phyloP scores from a whole-genome alignment of 2,329 filamentous ascomycete genomes.

The Fusarium globosum region DNA sequence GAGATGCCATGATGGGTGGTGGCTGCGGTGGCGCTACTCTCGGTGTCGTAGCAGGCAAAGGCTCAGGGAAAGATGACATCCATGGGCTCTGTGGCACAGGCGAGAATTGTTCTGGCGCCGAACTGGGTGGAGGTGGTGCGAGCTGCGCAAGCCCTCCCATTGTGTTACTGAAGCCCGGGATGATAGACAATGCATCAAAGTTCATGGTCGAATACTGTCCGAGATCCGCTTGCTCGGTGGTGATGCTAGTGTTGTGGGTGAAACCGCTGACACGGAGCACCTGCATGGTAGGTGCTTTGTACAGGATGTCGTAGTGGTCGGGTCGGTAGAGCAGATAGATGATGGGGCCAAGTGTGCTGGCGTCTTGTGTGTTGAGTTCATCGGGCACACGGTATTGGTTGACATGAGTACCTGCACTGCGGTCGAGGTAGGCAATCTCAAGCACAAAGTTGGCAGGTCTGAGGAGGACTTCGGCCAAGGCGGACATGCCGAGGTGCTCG shows the following conservation, averaged over 20 bases:
- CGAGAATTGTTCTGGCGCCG: conserved; percentile 48
- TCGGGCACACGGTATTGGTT: conserved; percentile 76
- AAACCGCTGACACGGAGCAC: conserved; percentile 64
- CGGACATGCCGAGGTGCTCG: conserved; percentile 85
- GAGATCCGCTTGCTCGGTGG: conserved; percentile 53
- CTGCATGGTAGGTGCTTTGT: conserved; percentile 67
- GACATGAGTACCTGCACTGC: conserved; percentile 80
- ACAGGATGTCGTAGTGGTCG: conserved; percentile 95
- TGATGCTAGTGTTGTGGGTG: conserved; percentile 58
- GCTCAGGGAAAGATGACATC: conserved; percentile 49
- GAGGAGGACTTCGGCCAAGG: conserved; percentile 82
- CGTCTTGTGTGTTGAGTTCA: conserved; percentile 60
- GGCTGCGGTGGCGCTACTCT: conserved; percentile 39
- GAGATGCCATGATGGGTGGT: conserved; percentile 48
- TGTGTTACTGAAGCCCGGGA: conserved; percentile 56
- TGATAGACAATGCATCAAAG: conserved; percentile 57
- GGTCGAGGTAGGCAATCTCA: conserved; percentile 91
- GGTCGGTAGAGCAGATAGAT: conserved; percentile 73
- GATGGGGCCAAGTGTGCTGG: conserved; percentile 58
- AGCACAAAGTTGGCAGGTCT: conserved; percentile 82
- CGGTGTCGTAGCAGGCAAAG: conserved; percentile 36
- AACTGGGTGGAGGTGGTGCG: conserved; percentile 47
- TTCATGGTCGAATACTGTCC: conserved; percentile 57
- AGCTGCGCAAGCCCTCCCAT: conserved; percentile 49
- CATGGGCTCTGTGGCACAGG: conserved; percentile 52